These are phyloP conservation scores for Colletotrichum endophyticum DNA, from an alignment of 2,329 filamentous ascomycete species.

Conservation along the genomic window DNA sequence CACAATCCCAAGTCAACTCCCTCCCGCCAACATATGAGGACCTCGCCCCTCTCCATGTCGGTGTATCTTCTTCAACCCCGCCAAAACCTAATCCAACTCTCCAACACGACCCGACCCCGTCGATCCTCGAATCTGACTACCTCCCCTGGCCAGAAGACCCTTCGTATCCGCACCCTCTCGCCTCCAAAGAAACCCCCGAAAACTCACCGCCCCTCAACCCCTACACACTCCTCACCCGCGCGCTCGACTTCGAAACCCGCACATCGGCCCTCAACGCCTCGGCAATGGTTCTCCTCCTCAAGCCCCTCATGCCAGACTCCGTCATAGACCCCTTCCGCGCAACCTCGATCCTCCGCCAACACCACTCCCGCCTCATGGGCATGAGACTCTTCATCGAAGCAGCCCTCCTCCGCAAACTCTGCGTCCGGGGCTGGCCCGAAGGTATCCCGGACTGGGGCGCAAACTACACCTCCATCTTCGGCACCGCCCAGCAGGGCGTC, in stretches of 20 bases:
- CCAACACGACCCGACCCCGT: conserved; percentile 42
- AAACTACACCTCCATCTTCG: conserved; percentile 59
- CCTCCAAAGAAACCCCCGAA: not conserved
- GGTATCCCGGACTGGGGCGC: conserved; percentile 58
- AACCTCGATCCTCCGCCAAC: conserved; percentile 60
- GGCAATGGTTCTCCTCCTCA: conserved; percentile 64
- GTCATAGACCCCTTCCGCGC: conserved; percentile 63
- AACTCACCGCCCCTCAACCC: conserved; percentile 55
- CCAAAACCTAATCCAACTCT: conserved; percentile 30
- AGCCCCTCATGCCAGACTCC: conserved; percentile 58
- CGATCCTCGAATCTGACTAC: conserved; percentile 62
- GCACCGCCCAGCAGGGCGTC: conserved; percentile 58
- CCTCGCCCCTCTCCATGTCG: conserved; percentile 19
- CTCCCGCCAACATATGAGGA: conserved; percentile 4
- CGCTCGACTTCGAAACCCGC: conserved; percentile 60
- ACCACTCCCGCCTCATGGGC: conserved; percentile 63
- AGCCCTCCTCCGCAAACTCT: conserved; percentile 65
- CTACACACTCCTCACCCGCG: conserved; percentile 56
- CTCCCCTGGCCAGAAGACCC: conserved; percentile 64
- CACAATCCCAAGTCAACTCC: conserved; percentile 6
- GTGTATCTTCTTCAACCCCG: conserved; percentile 25
- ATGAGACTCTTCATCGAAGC: conserved; percentile 67
- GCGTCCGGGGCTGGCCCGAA: conserved; percentile 60
- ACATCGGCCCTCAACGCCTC: conserved; percentile 64
- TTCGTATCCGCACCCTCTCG: conserved; percentile 54